These are phyloP conservation scores for Suillus discolor DNA, from an alignment of 768 basidiomycete species.

Conservation along the genomic window DNA sequence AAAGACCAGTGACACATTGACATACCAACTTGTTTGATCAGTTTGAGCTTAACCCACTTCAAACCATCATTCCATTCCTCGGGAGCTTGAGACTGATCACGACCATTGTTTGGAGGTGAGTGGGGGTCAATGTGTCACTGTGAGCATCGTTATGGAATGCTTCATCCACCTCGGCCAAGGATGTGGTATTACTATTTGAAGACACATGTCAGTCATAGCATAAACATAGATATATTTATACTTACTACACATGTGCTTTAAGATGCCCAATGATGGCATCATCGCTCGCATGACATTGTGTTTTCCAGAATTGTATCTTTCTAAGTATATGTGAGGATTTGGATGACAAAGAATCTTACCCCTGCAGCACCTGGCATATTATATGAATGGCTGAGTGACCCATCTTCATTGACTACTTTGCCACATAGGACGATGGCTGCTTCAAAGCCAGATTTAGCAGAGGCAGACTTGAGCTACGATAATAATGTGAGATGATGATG, in stretches of 20 bases:
- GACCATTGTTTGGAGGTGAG: not conserved
- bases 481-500: not conserved
- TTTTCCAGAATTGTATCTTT: constrained; percentile 9
- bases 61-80: not conserved
- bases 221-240: not conserved
- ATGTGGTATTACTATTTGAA: not conserved
- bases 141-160: not conserved
- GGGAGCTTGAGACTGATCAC: not conserved
- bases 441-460: not conserved
- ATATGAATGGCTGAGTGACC: not conserved
- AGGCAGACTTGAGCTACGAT: not conserved
- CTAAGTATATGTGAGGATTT: not conserved
- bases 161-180: not conserved
- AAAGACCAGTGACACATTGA: not conserved
- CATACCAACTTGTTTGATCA: not conserved
- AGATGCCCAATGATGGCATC: constrained; percentile 10
- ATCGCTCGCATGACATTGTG: constrained; percentile 4
- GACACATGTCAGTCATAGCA: not conserved
- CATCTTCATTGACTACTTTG: constrained; percentile 14
- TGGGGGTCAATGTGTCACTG: not conserved
- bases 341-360: not conserved
- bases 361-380: not conserved
- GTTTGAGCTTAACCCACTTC: not conserved
- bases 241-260: constrained; percentile 17
- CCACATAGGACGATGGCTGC: constrained; percentile 11